Evolutionary conservation across 2,329 filamentous ascomycete species (phyloP), one percentile per base, ranked within the genome.

Genomic region (Diaporthe sp.): DNA sequence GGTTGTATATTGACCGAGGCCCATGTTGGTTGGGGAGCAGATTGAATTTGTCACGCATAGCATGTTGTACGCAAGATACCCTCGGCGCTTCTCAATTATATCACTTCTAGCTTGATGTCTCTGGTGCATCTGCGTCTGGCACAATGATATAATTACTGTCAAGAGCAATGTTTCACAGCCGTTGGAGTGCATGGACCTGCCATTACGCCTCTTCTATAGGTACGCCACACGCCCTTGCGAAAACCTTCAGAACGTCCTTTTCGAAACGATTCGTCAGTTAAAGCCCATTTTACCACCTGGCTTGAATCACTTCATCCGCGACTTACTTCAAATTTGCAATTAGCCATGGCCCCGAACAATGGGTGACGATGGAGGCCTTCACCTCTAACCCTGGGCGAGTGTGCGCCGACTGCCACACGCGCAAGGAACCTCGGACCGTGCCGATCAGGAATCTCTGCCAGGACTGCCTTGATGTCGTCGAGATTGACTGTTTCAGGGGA

Each of bases 51-150:
- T 55, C 17, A 55, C 49, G 49, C 65, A 70, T 70, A 70, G 65
- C 65, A 70, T 42, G 46, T 68, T 68, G 65, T 70, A 70, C 65
- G 51, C 65, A 55, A 39, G 65, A 70, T 70, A 70, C 65, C 65
- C 65, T 22, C 65, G 17, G 46, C 37, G 37, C 49, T 70, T 70
- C 44, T n/a, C n/a, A 70, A 70, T 55, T 15, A 55, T 10, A 55
- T 42, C 55, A 39, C 4, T 28, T 42, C 37, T 8, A 55, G 65
- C 34, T 42, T 70, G 17, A n/a, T 42, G 15, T 28, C 49, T 25
- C 22, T 4, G 22, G 5, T 51, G 28, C 39, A 22, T 2, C n/a
- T 22, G 44, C n/a, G 28, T 2, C 19, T n/a, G 15, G 3, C 9
- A 12, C 28, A 4, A 6, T 67, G 61, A 8, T 25, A 5, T 5